Evolutionary conservation across 768 basidiomycete species (phyloP).

Genomic region (Ephemerocybe angulata): DNA sequence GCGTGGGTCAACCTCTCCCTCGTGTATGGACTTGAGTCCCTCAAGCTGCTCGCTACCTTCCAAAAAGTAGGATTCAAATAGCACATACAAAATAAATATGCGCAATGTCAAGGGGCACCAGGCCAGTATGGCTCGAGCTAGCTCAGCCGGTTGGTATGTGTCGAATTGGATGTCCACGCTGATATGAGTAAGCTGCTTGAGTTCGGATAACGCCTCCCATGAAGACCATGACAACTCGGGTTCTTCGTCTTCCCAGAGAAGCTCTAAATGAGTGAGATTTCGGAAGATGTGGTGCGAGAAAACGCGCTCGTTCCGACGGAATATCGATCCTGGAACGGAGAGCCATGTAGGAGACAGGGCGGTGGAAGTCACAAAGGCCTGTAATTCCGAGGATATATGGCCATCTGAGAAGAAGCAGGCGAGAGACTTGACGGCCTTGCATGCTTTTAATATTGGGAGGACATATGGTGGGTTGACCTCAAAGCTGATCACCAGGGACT

Average conservation of each 20-base stretch:
- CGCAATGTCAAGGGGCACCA: neutral
- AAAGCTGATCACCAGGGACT: neutral
- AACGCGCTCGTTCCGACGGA: neutral
- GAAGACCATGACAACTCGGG: neutral
- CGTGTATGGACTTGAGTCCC: neutral
- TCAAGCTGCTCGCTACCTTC: neutral
- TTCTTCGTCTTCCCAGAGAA: constrained; percentile 2
- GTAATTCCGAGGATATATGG: neutral
- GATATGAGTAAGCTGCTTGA: neutral
- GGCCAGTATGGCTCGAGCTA: neutral
- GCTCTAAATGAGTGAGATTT: constrained; percentile 4
- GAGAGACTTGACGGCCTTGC: neutral
- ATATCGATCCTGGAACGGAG: neutral
- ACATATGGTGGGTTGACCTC: neutral
- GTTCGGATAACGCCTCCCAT: neutral
- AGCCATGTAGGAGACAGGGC: neutral
- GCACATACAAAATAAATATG: neutral
- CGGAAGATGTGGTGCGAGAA: constrained; percentile 2
- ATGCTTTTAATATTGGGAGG: neutral
- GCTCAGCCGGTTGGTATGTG: neutral
- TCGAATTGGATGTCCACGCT: neutral
- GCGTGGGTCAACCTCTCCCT: neutral
- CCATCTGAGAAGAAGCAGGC: neutral
- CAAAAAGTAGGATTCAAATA: neutral
- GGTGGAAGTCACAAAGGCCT: neutral